Evolutionary conservation across 1,139 yeast genomes (phyloP).

Genomic region (Geotrichum bryndzae): DNA sequence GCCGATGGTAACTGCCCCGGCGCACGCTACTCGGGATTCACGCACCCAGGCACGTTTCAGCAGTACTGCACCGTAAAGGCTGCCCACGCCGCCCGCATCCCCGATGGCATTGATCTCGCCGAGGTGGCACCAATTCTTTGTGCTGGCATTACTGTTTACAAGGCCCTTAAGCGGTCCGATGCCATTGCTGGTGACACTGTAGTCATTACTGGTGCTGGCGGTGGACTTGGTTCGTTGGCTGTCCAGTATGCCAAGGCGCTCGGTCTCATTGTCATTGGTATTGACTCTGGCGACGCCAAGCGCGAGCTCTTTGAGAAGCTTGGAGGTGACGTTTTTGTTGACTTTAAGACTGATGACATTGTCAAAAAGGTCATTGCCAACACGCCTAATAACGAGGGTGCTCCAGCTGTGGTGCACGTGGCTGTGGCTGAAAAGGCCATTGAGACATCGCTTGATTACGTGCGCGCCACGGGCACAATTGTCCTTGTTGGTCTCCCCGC

Average conservation of each 20-base stretch:
- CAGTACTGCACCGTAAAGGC: constrained; percentile 74
- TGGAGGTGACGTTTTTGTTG: constrained; percentile 65
- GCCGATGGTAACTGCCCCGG: constrained; percentile 23
- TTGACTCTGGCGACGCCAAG: constrained; percentile 65
- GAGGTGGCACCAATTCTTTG: constrained; percentile 63
- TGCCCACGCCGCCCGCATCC: constrained; percentile 68
- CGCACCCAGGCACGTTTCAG: constrained; percentile 72
- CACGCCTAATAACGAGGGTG: constrained; percentile 46
- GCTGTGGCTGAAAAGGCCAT: constrained; percentile 66
- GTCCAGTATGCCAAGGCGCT: constrained; percentile 69
- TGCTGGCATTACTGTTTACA: constrained; percentile 75
- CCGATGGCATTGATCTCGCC: constrained; percentile 59
- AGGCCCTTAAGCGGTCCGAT: constrained; percentile 61
- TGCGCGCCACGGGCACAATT: constrained; percentile 61
- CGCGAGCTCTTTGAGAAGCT: constrained; percentile 45
- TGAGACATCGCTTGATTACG: constrained; percentile 54
- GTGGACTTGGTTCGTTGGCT: constrained; percentile 71
- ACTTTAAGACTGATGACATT: constrained; percentile 41
- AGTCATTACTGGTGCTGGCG: constrained; percentile 70
- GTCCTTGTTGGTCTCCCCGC: constrained; percentile 72
- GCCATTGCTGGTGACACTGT: constrained; percentile 65
- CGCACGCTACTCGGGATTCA: constrained; percentile 46
- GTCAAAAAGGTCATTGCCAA: constrained; percentile 44
- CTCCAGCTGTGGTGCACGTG: constrained; percentile 67
- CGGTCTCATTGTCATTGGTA: constrained; percentile 64